These are phyloP conservation scores for Hymenochaete sp. DNA, from an alignment of 1,284 basidiomycete species.

Conservation along the genomic window DNA sequence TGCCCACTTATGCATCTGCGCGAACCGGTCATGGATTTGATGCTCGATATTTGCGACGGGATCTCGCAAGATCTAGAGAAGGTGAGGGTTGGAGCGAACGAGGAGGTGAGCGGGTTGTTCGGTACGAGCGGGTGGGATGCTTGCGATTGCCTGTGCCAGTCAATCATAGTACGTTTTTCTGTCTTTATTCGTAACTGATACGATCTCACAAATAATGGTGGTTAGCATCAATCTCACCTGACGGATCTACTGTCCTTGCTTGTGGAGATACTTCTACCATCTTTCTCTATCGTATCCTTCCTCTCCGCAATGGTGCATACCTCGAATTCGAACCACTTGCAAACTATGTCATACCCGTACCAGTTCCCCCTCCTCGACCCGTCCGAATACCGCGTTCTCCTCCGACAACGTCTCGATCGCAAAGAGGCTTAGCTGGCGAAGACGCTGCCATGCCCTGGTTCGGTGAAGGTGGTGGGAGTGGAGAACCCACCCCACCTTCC, in stretches of 20 bases:
- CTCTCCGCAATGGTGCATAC: constrained; percentile 39
- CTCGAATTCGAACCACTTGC: constrained; percentile 50
- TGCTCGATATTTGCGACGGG: constrained; percentile 28
- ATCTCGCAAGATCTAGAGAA: not conserved
- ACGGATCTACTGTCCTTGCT: constrained; percentile 73
- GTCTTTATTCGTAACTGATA: constrained; percentile 21
- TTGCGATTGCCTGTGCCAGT: constrained; percentile 60
- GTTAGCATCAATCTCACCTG: constrained; percentile 74
- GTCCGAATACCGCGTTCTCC: constrained; percentile 21
- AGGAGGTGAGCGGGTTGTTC: constrained; percentile 20
- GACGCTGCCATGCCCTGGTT: constrained; percentile 3
- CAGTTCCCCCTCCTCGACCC: constrained; percentile 18
- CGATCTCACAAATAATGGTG: constrained; percentile 24
- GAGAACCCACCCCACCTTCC: constrained; percentile 23
- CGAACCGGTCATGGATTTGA: not conserved
- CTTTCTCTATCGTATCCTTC: constrained; percentile 55
- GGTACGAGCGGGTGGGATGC: constrained; percentile 38
- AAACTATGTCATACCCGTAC: constrained; percentile 48
- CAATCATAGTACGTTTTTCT: constrained; percentile 44
- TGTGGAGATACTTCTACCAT: constrained; percentile 82
- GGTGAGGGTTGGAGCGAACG: constrained; percentile 22
- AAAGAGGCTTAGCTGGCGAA: too few relatives aligned
- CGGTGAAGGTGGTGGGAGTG: too few relatives aligned
- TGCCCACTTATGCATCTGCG: not conserved
- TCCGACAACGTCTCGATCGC: constrained; percentile 20